Base-by-base conservation (phyloP, 78 protist genomes). In the Protostelium mycophagum region DNA sequence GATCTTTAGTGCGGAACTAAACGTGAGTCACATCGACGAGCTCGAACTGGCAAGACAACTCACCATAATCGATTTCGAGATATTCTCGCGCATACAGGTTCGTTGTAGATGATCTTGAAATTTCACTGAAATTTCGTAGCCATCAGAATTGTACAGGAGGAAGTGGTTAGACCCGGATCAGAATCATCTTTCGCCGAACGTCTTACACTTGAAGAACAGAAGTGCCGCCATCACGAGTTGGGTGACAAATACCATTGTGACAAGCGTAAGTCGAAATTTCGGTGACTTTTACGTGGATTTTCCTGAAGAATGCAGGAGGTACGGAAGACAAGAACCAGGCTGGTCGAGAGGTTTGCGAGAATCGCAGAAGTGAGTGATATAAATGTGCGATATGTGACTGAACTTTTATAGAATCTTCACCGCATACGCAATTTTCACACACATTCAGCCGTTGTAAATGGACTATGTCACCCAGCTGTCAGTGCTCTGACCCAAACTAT, bases 1-100 rank as follows among this genome's bases (percentile, higher is more conserved):
- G 16, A 51, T 51, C 73, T 51, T 51, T 16, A 51, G 31, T 51
- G 31, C 73, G 5, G 73, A 51, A 51, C 16, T 51, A 5, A 51
- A 51, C 73, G 16, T 51, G 31, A 51, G 16, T 16, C 5, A 16
- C 73, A 51, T 16, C 31, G 73, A 95, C 39, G 96, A 94, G 28
- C 92, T 89, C 37, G 97, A 96, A 83, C 63, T 96, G 34, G 95
- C 97, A 0, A 85, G 96, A 51, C 97, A 96, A 37, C 31, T 96
- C 94, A 96, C 96, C 38, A 85, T 96, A 83, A 85, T 96, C 29
- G 97, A 96, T 29, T 93, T 91, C 88, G 93, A 89, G 28, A 88
- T 93, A 25, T 51, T 51, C 73, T 5, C 73, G 5, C 73, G 38
- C 28, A 96, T 94, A 16, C 96, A 91, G 73, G 73, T 51, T 5